Conservation (phyloP, 352 stramenopile genomes). For the Phytophthora agathidicida region DNA sequence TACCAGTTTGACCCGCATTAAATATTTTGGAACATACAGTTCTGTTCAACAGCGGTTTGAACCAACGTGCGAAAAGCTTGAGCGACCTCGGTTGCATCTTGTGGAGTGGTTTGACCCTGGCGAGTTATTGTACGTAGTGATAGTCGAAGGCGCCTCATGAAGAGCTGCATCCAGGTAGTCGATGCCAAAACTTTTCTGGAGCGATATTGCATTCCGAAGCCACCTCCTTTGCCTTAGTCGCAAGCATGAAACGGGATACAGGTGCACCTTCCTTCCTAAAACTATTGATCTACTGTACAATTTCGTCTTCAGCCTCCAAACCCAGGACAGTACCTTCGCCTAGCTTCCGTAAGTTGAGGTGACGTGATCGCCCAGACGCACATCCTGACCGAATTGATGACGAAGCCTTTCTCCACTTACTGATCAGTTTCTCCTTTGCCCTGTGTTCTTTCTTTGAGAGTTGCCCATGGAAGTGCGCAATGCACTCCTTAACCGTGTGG, state of each 20-base stretch:
- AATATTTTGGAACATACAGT: too few relatives aligned
- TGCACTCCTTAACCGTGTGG: constrained; percentile 3
- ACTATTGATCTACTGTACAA: constrained; percentile 9
- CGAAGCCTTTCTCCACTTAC: constrained; percentile 1
- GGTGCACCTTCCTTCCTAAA: constrained; percentile 7
- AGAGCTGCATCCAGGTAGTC: too few relatives aligned
- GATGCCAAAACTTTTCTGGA: neutral
- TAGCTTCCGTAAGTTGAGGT: neutral
- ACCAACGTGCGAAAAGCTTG: too few relatives aligned
- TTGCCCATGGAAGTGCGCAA: neutral
- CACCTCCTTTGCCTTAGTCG: constrained; percentile 5
- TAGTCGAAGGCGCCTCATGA: too few relatives aligned
- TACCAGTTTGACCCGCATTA: too few relatives aligned
- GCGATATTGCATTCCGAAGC: neutral
- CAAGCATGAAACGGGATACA: constrained; percentile 8
- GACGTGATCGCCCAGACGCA: neutral
- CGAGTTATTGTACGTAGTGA: too few relatives aligned
- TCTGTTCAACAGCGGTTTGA: too few relatives aligned
- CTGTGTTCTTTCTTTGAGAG: constrained; percentile 3
- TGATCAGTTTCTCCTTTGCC: constrained; percentile 5
- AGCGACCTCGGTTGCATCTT: too few relatives aligned
- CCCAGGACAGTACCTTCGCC: neutral
- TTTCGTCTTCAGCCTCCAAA: neutral
- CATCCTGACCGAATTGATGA: neutral
- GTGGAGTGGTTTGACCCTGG: too few relatives aligned